Evolutionary conservation across 495 filamentous ascomycete genomes (phyloP).

Genomic region (Aspergillus bridgeri): DNA sequence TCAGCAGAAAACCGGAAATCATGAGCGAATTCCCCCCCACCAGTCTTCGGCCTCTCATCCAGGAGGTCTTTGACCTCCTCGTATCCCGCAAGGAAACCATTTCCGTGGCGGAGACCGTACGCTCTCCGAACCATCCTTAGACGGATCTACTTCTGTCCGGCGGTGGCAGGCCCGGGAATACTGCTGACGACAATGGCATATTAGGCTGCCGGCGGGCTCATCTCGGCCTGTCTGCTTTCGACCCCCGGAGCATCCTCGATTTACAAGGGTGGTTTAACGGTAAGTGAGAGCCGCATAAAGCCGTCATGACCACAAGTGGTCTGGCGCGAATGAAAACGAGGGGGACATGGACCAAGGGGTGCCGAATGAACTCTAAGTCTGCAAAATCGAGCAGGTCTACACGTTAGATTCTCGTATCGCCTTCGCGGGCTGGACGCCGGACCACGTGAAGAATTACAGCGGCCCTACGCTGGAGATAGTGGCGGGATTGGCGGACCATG

Average conservation of each 20-base stretch:
- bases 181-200: no score
- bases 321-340: not conserved
- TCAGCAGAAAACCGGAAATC: not conserved
- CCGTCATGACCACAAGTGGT: not conserved
- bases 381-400: conserved; percentile 43
- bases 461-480: conserved; percentile 58
- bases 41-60: conserved; percentile 44
- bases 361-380: not conserved
- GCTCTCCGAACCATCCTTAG: conserved; percentile 10
- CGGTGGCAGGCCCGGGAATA: no score
- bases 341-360: not conserved
- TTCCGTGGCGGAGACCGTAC: conserved; percentile 58
- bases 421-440: conserved; percentile 58
- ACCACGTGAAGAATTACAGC: conserved; percentile 45
- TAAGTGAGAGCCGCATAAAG: not conserved
- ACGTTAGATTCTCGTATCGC: conserved; percentile 57
- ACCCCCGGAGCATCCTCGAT: conserved; percentile 52
- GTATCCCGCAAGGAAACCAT: conserved; percentile 51
- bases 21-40: conserved; percentile 44
- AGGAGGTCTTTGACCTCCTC: conserved; percentile 49
- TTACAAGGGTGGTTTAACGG: conserved; percentile 59
- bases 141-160: not conserved
- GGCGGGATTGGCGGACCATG: conserved; percentile 50
- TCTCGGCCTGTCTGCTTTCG: conserved; percentile 53
- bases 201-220: conserved; percentile 60